Evolutionary conservation across 2,329 filamentous ascomycete genomes (phyloP).

Genomic region (Penicillium hordei): DNA sequence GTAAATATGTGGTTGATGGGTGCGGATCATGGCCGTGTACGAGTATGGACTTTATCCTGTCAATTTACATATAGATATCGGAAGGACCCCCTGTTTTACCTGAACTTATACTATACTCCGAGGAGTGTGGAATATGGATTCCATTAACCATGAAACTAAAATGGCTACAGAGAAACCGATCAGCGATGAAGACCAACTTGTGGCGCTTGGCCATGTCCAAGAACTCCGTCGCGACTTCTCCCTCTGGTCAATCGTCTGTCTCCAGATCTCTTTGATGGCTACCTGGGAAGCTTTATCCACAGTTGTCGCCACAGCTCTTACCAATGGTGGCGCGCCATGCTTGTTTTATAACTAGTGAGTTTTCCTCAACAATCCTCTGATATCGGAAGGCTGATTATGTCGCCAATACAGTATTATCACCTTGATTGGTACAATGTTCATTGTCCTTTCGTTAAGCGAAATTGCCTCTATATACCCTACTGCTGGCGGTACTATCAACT

Average conservation of each 20-base stretch:
- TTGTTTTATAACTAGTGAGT: slow-evolving; percentile 25
- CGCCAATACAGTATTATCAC: slow-evolving; percentile 39
- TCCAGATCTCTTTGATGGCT: slow-evolving; percentile 52
- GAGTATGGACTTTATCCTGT: neutral
- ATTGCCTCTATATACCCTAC: slow-evolving; percentile 38
- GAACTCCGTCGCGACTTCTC: slow-evolving; percentile 42
- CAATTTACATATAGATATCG: neutral
- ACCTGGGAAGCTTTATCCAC: slow-evolving; percentile 54
- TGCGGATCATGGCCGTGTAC: slow-evolving; percentile 1
- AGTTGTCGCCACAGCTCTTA: slow-evolving; percentile 46
- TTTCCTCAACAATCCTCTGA: too few species aligned
- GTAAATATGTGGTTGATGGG: neutral
- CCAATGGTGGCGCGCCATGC: slow-evolving; percentile 45
- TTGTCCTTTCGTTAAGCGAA: slow-evolving; percentile 44
- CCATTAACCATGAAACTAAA: slow-evolving; percentile 8
- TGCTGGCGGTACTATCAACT: slow-evolving; percentile 21
- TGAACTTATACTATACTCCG: neutral
- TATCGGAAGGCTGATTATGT: neutral
- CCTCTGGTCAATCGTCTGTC: slow-evolving; percentile 44
- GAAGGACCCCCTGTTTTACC: neutral
- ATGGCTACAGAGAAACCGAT: slow-evolving; percentile 13
- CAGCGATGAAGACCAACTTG: slow-evolving; percentile 25
- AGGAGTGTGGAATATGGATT: slow-evolving; percentile 9
- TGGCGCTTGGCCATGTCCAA: slow-evolving; percentile 25
- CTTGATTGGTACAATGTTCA: slow-evolving; percentile 42